A percentile compares a stretch with the other conserved stretches of the same genome.
Evolutionary conservation across 2,329 filamentous ascomycete species (phyloP).

Genomic region (Pyrenochaeta sp.): DNA sequence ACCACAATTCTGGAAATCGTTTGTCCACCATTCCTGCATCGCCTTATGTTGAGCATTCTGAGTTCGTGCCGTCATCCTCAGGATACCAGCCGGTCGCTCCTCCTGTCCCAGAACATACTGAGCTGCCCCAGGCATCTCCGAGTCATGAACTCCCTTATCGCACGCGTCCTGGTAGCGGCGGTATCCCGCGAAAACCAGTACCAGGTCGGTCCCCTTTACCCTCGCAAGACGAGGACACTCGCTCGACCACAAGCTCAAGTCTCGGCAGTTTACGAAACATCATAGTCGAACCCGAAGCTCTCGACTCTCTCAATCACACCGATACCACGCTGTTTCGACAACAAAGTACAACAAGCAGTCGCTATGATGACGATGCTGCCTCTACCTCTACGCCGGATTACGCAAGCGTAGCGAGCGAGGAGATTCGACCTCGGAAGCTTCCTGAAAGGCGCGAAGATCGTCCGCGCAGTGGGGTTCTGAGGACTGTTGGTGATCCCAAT

Average conservation of each 20-base stretch:
- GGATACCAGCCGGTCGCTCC: conserved; percentile 44
- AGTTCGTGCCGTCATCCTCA: conserved; percentile 43
- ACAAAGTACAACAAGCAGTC: conserved; percentile 56
- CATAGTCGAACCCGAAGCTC: conserved; percentile 56
- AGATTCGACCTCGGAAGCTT: conserved; percentile 48
- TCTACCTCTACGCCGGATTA: conserved; percentile 78
- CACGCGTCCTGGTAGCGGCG: conserved; percentile 36
- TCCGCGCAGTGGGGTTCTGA: conserved; percentile 80
- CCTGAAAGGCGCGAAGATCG: conserved; percentile 67
- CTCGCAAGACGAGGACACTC: conserved; percentile 46
- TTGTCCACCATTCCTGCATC: conserved; percentile 58
- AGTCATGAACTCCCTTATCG: conserved; percentile 36
- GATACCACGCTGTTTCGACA: conserved; percentile 38
- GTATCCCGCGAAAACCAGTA: conserved; percentile 51
- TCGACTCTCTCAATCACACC: conserved; percentile 50
- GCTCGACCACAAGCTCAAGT: conserved; percentile 53
- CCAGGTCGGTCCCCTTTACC: conserved; percentile 52
- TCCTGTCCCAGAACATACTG: conserved; percentile 48
- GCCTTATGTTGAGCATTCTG: conserved; percentile 52
- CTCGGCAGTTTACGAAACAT: conserved; percentile 54
- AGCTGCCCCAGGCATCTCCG: conserved; percentile 32
- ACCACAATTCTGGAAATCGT: conserved; percentile 51
- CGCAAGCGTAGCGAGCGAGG: conserved; percentile 67
- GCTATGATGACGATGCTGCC: conserved; percentile 71
- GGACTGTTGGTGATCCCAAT: conserved; percentile 71